Evolutionary conservation across 2,329 filamentous ascomycete species (phyloP), one percentile per base, ranked within the genome.

Genomic region (Ascochyta rabiei): DNA sequence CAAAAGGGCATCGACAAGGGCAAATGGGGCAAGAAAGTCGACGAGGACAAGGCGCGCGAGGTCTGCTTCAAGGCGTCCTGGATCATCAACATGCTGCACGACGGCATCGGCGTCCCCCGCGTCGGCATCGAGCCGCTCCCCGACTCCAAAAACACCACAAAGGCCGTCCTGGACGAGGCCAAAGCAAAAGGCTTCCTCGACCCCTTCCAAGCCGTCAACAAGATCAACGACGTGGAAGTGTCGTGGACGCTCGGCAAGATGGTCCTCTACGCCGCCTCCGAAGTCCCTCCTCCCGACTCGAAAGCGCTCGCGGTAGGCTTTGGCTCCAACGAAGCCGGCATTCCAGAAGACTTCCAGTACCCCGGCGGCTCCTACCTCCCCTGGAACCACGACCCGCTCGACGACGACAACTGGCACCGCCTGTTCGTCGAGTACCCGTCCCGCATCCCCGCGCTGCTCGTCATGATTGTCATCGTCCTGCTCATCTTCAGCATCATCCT

Each of bases 231-330:
- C 16, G 88, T 92, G 6, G 96, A 99, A 79, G 89, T 99, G 16
- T 96, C 91, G 79, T 99, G 95, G 95, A 98, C 95, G 0, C 79
- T 99, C 5, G 95, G 95, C 1, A 96, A 97, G 72, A 97, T 98
- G 84, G 85, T 99, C 6, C 84, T 99, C 4, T 98, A 98, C 66
- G 95, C 95, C 4, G 88, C 93, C 0, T 95, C 91, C 3, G 91
- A 97, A 72, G 82, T 99, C 6, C 88, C 90, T 1, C 84, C 90
- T 0, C 76, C 81, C 6, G 81, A 80, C 1, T 78, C 82, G 16
- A 77, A 83, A 37, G 80, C 82, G 15, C 78, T 93, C 2, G 91
- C 93, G 0, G 95, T 99, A 9, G 95, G 95, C 0, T 98, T 98
- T 70, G 95, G 95, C 53, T 91, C 87, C 76, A 99, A 99, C 68